Conservation (phyloP, 192 early-diverging fungal genomes). For the Phycomyces blakesleeanus region DNA sequence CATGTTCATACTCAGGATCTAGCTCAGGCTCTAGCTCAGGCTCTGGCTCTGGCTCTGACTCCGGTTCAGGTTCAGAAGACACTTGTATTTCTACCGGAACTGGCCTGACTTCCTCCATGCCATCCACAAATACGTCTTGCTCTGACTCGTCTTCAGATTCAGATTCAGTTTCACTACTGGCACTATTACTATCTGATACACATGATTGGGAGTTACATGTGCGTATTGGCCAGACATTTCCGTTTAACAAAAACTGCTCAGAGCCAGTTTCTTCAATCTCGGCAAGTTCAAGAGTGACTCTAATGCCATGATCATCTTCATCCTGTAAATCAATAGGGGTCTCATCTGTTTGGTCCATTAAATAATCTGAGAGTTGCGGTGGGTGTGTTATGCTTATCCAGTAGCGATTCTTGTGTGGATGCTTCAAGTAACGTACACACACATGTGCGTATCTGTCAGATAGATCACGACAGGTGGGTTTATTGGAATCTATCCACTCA, state of each 20-base stretch:
- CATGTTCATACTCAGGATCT: too few relatives aligned
- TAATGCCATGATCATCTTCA: neutral
- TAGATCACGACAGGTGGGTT: neutral
- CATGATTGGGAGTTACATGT: too few relatives aligned
- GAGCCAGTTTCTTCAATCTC: neutral
- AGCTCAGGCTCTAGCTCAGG: too few relatives aligned
- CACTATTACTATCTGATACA: neutral
- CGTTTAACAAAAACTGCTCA: neutral
- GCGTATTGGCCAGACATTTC: neutral
- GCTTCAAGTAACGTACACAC: neutral
- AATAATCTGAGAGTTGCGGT: neutral
- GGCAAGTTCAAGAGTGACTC: neutral
- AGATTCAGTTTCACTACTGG: neutral
- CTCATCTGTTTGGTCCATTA: neutral
- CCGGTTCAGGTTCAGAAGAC: neutral
- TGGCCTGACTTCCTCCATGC: neutral
- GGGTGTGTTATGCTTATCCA: neutral
- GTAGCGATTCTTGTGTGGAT: neutral
- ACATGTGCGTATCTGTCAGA: neutral
- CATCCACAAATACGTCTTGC: neutral
- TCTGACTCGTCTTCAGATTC: neutral
- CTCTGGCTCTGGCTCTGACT: too few relatives aligned
- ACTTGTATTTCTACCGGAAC: neutral
- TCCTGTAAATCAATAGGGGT: neutral
- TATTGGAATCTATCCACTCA: neutral